A percentile compares a stretch with the other conserved stretches of the same genome.
Evolutionary conservation across 306 rosid genomes (phyloP).

Genomic region (Glycyrrhiza uralensis): DNA sequence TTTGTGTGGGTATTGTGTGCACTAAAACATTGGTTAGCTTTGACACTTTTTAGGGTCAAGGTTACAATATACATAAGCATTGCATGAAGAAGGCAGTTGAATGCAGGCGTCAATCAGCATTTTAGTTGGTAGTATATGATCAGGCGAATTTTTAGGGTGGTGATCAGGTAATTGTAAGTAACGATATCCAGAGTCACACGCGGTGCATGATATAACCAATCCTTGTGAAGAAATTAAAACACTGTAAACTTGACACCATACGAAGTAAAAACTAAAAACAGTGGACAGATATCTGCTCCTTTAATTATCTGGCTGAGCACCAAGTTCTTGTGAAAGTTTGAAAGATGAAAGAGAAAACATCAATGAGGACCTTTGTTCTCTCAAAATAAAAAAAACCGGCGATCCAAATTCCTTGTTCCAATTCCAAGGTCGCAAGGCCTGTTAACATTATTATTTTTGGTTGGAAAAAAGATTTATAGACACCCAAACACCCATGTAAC

Average conservation of each 20-base stretch:
- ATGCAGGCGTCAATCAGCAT: background rate
- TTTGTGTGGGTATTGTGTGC: background rate
- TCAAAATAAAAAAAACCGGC: too few species aligned
- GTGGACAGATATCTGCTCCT: background rate
- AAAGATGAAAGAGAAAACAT: background rate
- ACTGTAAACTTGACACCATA: background rate
- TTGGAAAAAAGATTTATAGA: too few species aligned
- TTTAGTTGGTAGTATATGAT: background rate
- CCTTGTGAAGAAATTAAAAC: background rate
- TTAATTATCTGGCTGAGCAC: background rate
- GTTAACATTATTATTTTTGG: too few species aligned
- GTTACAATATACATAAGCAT: background rate
- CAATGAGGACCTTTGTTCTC: too few species aligned
- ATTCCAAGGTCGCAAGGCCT: too few species aligned
- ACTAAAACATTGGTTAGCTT: conserved; percentile 6
- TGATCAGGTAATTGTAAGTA: background rate
- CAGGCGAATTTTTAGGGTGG: background rate
- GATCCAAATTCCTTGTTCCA: too few species aligned
- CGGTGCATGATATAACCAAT: background rate
- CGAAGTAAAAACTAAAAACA: too few species aligned
- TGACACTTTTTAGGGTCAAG: background rate
- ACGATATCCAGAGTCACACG: background rate
- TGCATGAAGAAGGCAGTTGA: background rate
- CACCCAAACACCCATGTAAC: too few species aligned
- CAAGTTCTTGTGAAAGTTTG: background rate